These are phyloP conservation scores for Trichoderma orchidacearum DNA, from an alignment of 495 filamentous ascomycete species.

Conservation along the genomic window DNA sequence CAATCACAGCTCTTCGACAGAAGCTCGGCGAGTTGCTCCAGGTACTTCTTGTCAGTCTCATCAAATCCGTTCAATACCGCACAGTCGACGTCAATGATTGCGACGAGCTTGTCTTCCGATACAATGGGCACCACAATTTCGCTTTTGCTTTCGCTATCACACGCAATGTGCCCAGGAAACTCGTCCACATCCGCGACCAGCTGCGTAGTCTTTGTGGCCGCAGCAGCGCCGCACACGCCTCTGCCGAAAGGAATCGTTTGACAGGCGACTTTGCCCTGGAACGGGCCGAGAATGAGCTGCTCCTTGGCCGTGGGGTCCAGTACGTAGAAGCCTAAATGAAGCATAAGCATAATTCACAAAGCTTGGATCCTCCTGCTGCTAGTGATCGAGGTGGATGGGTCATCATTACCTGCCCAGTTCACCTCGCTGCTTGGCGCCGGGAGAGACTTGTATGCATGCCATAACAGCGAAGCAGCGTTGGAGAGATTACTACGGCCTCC, in stretches of 20 bases:
- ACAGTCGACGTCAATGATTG: conserved; percentile 85
- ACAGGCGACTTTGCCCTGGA: conserved; percentile 80
- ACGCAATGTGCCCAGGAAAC: conserved; percentile 87
- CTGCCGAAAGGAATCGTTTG: conserved; percentile 68
- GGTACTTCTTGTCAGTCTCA: conserved; percentile 49
- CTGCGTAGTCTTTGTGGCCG: conserved; percentile 45
- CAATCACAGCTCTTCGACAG: conserved; percentile 61
- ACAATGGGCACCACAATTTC: conserved; percentile 87
- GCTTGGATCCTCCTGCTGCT: background rate
- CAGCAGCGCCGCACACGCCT: conserved; percentile 78
- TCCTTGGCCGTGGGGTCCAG: conserved; percentile 43
- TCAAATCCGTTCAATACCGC: conserved; percentile 59
- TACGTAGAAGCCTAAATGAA: conserved; percentile 58
- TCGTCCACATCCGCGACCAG: conserved; percentile 60
- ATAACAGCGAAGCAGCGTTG: conserved; percentile 73
- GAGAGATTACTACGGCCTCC: conserved; percentile 54
- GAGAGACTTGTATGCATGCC: conserved; percentile 72
- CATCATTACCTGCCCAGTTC: conserved; percentile 72
- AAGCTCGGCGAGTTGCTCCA: conserved; percentile 58
- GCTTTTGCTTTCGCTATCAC: conserved; percentile 67
- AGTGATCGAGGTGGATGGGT: background rate
- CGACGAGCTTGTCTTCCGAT: conserved; percentile 43
- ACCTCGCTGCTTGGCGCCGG: conserved; percentile 56
- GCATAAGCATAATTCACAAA: background rate
- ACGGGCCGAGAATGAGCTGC: conserved; percentile 69